Evolutionary conservation across 2,329 filamentous ascomycete species (phyloP), one percentile per base, ranked within the genome.

Genomic region (Cladosporium colombiae): DNA sequence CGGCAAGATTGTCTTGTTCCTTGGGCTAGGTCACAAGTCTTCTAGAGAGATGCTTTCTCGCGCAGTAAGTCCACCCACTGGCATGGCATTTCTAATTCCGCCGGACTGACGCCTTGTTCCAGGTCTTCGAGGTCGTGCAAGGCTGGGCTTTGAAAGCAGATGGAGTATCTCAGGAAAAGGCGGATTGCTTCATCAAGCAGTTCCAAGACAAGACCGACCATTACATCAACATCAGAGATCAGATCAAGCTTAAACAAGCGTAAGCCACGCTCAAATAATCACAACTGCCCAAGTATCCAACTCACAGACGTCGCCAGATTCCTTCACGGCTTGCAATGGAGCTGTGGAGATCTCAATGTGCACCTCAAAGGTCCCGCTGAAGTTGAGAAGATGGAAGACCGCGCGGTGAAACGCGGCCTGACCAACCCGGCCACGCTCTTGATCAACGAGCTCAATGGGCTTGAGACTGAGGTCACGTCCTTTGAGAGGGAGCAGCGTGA

Each of bases 71-170:
- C 6, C 14, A 13, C 27, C 33, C 29, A 1, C 5, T 13, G 3
- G 5, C 1, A 5, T 5, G 3, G 11, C 21, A 3, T 14, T 7
- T 55, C n/a, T 1, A n/a, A 1, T 1, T 31, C 11, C 18, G 18
- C 16, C 18, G n/a, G 8, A 55, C 50, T 55, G 13, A 55, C 27
- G 8, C 25, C 11, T 13, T 5, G 3, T n/a, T 13, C 4, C 50
- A 55, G 50, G 50, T 55, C 11, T 63, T 33, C 49, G 61, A 63
- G 35, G 37, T 63, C 33, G 50, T 46, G 8, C 61, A 63, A 33
- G 61, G 61, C 35, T 63, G 61, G 61, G 23, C 35, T 2, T 8
- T 63, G 18, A 44, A 56, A 31, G 49, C 50, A 8, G 50, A 63
- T 18, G 50, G 31, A 1, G 14, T 5, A 1, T 44, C 61, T 0